A percentile compares a stretch with the other conserved stretches of the same genome.
phyloP scores from a whole-genome alignment of 2,329 filamentous ascomycete genomes.

The Cadophora sp. region DNA sequence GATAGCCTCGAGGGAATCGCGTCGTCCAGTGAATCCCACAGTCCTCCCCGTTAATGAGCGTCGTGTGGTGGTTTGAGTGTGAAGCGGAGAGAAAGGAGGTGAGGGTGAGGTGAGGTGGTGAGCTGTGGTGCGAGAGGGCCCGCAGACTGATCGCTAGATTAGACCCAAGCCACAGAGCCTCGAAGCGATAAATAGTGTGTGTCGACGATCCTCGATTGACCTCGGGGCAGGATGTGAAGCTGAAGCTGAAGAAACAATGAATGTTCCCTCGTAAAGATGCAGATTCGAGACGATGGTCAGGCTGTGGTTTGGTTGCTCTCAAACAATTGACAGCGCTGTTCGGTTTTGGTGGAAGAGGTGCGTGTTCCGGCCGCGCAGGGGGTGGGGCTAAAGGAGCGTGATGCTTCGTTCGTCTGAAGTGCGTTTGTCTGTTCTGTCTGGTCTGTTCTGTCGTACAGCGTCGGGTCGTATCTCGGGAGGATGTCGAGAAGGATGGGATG shows the following conservation, averaged over 20 bases:
- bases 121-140: not conserved
- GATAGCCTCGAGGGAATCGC: not conserved
- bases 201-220: constrained; percentile 1
- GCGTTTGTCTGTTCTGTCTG: not conserved
- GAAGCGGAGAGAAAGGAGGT: constrained; percentile 18
- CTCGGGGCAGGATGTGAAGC: constrained; percentile 9
- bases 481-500: not conserved
- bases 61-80: constrained; percentile 17
- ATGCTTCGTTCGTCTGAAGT: constrained; percentile 22
- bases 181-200: constrained; percentile 9
- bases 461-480: constrained; percentile 3
- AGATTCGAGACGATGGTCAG: not conserved
- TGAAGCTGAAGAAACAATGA: constrained; percentile 5
- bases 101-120: constrained; percentile 1
- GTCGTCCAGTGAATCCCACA: not conserved
- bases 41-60: constrained; percentile 26
- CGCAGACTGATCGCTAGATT: constrained; percentile 19
- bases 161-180: constrained; percentile 17
- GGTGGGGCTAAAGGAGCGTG: not conserved
- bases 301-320: not conserved
- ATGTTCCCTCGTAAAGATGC: constrained; percentile 11
- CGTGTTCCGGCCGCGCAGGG: constrained; percentile 15
- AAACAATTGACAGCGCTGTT: not conserved
- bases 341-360: not conserved
- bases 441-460: not conserved